phyloP scores from a whole-genome alignment of 495 filamentous ascomycete species.

The Rhypophila decipiens region DNA sequence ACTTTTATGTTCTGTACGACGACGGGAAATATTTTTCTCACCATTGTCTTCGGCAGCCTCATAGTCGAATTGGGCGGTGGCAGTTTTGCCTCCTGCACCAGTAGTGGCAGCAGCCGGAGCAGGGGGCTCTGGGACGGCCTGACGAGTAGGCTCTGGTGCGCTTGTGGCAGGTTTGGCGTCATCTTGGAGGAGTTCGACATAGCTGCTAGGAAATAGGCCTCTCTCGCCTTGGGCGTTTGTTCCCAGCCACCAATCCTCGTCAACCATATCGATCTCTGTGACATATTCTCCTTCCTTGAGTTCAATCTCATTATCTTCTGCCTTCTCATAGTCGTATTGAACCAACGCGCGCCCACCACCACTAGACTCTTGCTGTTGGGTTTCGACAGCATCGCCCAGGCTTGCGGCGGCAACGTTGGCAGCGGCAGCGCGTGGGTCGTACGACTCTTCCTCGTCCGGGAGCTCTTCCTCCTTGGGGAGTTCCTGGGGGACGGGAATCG shows the following conservation, averaged over 20 bases:
- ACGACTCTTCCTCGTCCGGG: constrained; percentile 52
- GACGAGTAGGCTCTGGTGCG: constrained; percentile 19
- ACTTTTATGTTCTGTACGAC: background rate
- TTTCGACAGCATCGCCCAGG: constrained; percentile 23
- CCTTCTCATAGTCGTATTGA: constrained; percentile 95
- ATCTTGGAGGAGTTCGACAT: constrained; percentile 77
- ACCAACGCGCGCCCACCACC: constrained; percentile 65
- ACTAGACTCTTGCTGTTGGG: constrained; percentile 18
- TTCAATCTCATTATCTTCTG: constrained; percentile 93
- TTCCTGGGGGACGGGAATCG: constrained; percentile 48
- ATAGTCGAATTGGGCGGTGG: constrained; percentile 89
- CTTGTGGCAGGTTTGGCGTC: constrained; percentile 30
- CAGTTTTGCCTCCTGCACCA: constrained; percentile 63
- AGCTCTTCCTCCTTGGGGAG: constrained; percentile 58
- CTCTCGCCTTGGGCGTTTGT: constrained; percentile 71
- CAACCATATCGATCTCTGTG: constrained; percentile 96
- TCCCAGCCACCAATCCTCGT: constrained; percentile 97
- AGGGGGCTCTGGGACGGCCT: constrained; percentile 13
- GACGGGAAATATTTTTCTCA: constrained; percentile 16
- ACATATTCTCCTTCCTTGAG: constrained; percentile 85
- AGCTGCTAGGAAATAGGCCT: constrained; percentile 94
- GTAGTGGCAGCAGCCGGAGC: constrained; percentile 17
- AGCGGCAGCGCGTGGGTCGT: constrained; percentile 59
- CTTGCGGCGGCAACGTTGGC: constrained; percentile 42
- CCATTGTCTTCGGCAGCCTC: constrained; percentile 95